A percentile compares a stretch with the other conserved stretches of the same genome.
These are phyloP conservation scores for Suhomyces choctaworum DNA, from an alignment of 1,139 yeast genomes.

Conservation along the genomic window DNA sequence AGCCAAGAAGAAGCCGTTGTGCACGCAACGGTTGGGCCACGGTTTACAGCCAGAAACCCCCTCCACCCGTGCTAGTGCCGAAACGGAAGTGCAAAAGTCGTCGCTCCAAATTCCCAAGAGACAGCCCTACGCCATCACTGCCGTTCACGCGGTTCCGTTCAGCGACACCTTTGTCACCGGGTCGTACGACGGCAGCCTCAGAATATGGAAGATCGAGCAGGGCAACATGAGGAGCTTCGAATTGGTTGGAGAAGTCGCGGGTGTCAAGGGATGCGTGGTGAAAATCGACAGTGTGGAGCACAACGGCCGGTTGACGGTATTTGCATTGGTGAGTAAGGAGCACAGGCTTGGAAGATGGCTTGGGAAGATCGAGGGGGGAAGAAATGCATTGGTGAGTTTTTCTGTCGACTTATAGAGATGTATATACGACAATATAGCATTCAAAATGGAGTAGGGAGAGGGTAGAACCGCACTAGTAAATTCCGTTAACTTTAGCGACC, in stretches of 20 bases:
- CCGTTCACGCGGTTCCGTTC: slow-evolving; percentile 84
- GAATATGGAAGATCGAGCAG: slow-evolving; percentile 69
- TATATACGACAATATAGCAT: too few relatives aligned
- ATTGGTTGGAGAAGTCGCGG: slow-evolving; percentile 53
- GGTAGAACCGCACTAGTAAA: too few relatives aligned
- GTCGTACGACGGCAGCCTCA: slow-evolving; percentile 76
- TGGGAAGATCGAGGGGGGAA: slow-evolving; percentile 38
- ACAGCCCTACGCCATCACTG: slow-evolving; percentile 84
- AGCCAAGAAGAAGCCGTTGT: slow-evolving; percentile 84
- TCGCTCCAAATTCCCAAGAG: slow-evolving; percentile 59
- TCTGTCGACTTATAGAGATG: too few relatives aligned
- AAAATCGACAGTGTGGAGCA: slow-evolving; percentile 65
- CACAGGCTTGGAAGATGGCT: slow-evolving; percentile 88
- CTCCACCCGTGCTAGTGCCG: slow-evolving; percentile 67
- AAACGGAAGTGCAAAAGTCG: slow-evolving; percentile 43
- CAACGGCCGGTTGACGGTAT: slow-evolving; percentile 50
- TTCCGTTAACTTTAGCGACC: too few relatives aligned
- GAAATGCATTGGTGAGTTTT: slow-evolving; percentile 44
- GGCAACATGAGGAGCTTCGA: slow-evolving; percentile 63
- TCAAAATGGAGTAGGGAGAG: too few relatives aligned
- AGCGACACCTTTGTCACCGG: slow-evolving; percentile 85
- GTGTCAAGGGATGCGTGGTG: slow-evolving; percentile 72
- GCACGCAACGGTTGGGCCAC: slow-evolving; percentile 68
- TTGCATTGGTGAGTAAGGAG: slow-evolving; percentile 76
- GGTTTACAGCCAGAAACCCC: slow-evolving; percentile 62